Percentiles rank a stretch among this genome's conserved stretches.
phyloP scores from a whole-genome alignment of 1,284 basidiomycete species.

The Ustilago sp. region DNA sequence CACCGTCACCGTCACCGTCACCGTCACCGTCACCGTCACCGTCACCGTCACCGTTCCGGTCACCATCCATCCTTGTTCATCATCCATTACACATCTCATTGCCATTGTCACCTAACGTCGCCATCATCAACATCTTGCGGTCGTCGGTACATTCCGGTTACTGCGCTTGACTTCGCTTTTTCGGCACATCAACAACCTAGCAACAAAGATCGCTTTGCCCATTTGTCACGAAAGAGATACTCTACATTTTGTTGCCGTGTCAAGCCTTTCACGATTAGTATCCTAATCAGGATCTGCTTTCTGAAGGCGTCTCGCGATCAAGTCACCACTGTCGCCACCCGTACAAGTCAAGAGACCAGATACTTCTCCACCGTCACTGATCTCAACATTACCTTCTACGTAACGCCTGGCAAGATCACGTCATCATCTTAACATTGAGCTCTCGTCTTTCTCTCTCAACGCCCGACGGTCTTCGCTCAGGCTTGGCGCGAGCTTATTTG shows the following conservation, averaged over 20 bases:
- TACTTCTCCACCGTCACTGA: neutral
- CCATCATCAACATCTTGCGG: neutral
- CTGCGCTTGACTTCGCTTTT: neutral
- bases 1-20: neutral
- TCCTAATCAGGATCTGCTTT: neutral
- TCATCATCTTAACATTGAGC: neutral
- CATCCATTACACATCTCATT: neutral
- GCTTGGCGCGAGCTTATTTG: slow-evolving; percentile 23
- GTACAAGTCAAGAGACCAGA: neutral
- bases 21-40: neutral
- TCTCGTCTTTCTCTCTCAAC: neutral
- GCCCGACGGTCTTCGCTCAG: slow-evolving; percentile 23
- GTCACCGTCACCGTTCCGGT: neutral
- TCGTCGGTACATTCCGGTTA: neutral
- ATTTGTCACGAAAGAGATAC: neutral
- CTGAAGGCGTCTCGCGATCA: neutral
- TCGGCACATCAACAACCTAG: neutral
- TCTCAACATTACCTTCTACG: neutral
- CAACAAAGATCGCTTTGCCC: neutral
- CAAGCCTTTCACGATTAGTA: neutral
- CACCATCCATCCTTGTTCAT: neutral
- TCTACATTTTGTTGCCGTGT: neutral
- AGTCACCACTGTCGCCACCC: neutral
- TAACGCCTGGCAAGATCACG: neutral
- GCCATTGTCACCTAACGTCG: slow-evolving; percentile 10